These are phyloP conservation scores for Aspergillus mulundensis DNA, from an alignment of 495 filamentous ascomycete genomes.

Conservation along the genomic window DNA sequence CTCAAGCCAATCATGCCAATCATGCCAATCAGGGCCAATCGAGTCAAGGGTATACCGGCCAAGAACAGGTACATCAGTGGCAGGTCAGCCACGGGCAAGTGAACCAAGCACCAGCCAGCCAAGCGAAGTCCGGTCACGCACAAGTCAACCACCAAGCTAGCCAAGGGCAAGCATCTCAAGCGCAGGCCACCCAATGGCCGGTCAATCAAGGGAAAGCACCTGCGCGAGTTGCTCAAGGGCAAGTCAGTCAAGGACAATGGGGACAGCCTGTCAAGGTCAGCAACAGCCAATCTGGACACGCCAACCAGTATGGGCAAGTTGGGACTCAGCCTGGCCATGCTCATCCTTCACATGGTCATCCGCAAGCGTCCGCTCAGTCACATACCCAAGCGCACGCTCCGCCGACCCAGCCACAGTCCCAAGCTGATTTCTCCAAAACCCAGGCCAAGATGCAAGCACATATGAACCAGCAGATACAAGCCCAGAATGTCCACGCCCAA, in stretches of 20 bases:
- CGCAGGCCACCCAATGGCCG: neutral
- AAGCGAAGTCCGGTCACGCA: neutral
- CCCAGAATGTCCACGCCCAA: neutral
- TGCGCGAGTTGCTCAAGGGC: neutral
- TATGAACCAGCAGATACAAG: neutral
- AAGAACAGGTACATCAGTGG: neutral
- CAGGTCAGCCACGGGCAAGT: neutral
- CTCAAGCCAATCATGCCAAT: too few relatives aligned
- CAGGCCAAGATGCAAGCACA: too few relatives aligned
- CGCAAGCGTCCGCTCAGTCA: neutral
- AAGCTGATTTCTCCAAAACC: too few relatives aligned
- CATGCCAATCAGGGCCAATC: neutral
- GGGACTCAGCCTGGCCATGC: neutral
- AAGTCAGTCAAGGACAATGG: neutral
- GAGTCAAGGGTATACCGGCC: neutral
- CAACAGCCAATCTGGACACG: neutral
- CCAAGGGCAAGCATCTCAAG: neutral
- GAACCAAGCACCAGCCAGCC: neutral
- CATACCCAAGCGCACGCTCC: neutral
- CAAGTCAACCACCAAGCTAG: neutral
- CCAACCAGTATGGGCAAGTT: neutral
- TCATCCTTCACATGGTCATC: neutral
- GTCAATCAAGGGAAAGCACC: neutral
- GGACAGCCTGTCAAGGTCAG: neutral
- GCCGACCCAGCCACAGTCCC: neutral